Conservation (phyloP, 768 basidiomycete genomes). For the Clavulina sp. region DNA sequence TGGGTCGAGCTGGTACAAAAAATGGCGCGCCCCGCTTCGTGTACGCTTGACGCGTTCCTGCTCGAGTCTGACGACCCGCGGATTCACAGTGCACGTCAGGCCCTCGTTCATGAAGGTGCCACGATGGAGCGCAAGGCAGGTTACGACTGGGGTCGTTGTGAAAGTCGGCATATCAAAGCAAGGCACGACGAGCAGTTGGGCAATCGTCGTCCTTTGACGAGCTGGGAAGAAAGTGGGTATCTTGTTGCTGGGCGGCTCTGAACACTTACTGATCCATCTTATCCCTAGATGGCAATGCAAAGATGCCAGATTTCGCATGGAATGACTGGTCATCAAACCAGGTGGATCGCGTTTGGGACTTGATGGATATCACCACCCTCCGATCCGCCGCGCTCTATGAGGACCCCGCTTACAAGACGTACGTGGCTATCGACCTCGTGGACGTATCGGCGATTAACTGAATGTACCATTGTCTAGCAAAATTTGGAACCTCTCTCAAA, state of each 20-base stretch:
- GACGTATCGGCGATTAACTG: not conserved
- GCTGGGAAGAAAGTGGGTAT: conserved; percentile 73
- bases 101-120: conserved; percentile 53
- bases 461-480: conserved; percentile 28
- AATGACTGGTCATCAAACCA: conserved; percentile 85
- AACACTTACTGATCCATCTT: not conserved
- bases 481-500: conserved; percentile 95
- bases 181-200: conserved; percentile 73
- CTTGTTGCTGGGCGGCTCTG: conserved; percentile 5
- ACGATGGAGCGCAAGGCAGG: conserved; percentile 51
- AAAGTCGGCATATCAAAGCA: conserved; percentile 78
- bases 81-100: conserved; percentile 75
- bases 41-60: conserved; percentile 82
- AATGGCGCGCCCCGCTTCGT: conserved; percentile 68
- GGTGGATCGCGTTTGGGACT: conserved; percentile 87
- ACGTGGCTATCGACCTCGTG: conserved; percentile 18
- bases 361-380: conserved; percentile 81
- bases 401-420: conserved; percentile 84
- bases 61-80: conserved; percentile 81
- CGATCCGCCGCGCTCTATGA: conserved; percentile 64
- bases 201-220: conserved; percentile 67
- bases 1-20: conserved; percentile 45
- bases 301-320: conserved; percentile 81
- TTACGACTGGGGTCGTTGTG: conserved; percentile 77
- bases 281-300: conserved; percentile 54